Evolutionary conservation across 441 rosid genomes (phyloP), one percentile per base, ranked within the genome.

Genomic region (Heliophila coronopifolia): DNA sequence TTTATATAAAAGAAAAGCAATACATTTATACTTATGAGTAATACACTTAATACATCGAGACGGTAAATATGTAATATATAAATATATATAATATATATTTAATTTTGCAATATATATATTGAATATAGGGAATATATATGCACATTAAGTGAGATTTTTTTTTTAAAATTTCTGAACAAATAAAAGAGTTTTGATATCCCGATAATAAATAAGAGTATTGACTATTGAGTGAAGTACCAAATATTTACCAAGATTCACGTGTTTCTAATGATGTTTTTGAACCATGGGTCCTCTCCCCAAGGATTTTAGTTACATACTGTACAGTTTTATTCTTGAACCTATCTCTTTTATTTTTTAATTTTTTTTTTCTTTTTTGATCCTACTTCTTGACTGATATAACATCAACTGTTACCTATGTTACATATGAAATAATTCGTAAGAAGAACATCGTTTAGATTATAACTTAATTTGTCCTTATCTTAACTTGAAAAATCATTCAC

Each of bases 171-270:
- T n/a, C n/a, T n/a, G 43, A 55, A 25, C 39, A 52, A 50, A 57
- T 28, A 27, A 50, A 30, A 57, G 37, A 58, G 36, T 65, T 57
- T 63, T 57, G 54, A 18, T 57, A 65, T 58, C 50, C 69, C 28
- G 2, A 45, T 58, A 50, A 57, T 57, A 23, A 55, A 63, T 63
- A 63, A 31, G 50, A 42, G 54, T n/a, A n/a, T n/a, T n/a, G n/a
- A n/a, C n/a, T 43, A 50, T 50, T 37, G 58, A 57, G 63, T 34
- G 36, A 59, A 57, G 58, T 56, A 57, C 53, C 58, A 50, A 64
- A 56, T 31, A 57, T 56, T 57, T 56, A 55, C 36, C 58, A 57
- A 50, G 54, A 43, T 49, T 65, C 69, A 65, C 69, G 69, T 65
- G 69, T 51, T 50, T 57, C 49, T 59, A 65, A 50, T 58, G 50